Evolutionary conservation across 2,329 filamentous ascomycete species (phyloP), one percentile per base, ranked within the genome.

Genomic region (Incumbomyces lentus): DNA sequence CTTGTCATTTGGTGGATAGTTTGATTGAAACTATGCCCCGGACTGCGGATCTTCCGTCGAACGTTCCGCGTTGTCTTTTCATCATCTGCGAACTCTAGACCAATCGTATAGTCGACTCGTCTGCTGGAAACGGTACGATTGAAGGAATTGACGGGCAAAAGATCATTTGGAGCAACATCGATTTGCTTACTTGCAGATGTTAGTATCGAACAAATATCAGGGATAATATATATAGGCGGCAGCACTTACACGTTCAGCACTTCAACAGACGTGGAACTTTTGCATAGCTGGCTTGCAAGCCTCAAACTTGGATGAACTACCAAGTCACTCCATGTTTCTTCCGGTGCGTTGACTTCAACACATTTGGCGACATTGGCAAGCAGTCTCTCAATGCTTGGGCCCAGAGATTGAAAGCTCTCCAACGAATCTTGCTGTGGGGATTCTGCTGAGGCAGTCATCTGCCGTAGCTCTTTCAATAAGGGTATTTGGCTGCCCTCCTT

Each of bases 11-110:
- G 5, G 16, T 17, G 14, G 38, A 29, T 26, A 18, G 6, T 40
- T 31, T 40, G 38, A 18, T 40, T 40, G 18, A 40, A 31, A 14
- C 16, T 40, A 19, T 40, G 37, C n/a, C n/a, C n/a, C n/a, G n/a
- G n/a, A n/a, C n/a, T n/a, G n/a, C n/a, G n/a, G n/a, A n/a, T n/a
- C n/a, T n/a, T n/a, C n/a, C n/a, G n/a, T n/a, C n/a, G n/a, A n/a
- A n/a, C n/a, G n/a, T n/a, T n/a, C n/a, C n/a, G n/a, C n/a, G n/a
- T n/a, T n/a, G n/a, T n/a, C n/a, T n/a, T n/a, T n/a, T n/a, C n/a
- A n/a, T n/a, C n/a, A n/a, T 16, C 12, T 4, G 36, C 18, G 14
- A 17, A 18, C 18, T 39, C 36, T 3, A 39, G 36, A 16, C 36
- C 36, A 13, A 39, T 39, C 4, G 14, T 17, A 14, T 39, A 39